Evolutionary conservation across 163 green algal genomes (phyloP).

Genomic region (Chlorella variabilis): DNA sequence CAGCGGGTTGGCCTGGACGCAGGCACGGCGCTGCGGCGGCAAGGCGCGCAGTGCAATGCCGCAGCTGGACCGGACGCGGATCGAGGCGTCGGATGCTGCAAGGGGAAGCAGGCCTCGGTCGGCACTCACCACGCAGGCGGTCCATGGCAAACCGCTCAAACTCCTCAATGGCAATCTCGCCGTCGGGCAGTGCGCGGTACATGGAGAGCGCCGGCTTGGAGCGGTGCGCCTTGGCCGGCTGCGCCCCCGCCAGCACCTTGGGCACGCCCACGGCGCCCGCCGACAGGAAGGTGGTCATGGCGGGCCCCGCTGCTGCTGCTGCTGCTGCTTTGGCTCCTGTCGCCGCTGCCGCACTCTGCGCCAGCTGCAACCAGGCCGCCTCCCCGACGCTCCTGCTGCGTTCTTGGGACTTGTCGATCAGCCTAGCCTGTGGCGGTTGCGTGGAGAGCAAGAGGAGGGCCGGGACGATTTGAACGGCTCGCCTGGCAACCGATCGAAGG

Average conservation of each 20-base stretch:
- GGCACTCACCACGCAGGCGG: constrained; percentile 85
- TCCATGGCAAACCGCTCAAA: constrained; percentile 94
- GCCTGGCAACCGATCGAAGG: too few relatives aligned
- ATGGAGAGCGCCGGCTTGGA: constrained; percentile 46
- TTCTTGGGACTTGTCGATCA: too few relatives aligned
- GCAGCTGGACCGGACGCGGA: too few relatives aligned
- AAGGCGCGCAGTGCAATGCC: too few relatives aligned
- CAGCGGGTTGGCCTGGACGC: too few relatives aligned
- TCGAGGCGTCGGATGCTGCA: not conserved
- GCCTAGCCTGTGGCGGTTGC: too few relatives aligned
- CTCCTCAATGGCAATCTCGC: constrained; percentile 90
- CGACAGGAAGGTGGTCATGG: constrained; percentile 17
- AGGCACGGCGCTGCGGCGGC: too few relatives aligned
- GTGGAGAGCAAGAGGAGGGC: too few relatives aligned
- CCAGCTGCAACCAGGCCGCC: not conserved
- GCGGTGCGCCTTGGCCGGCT: not conserved
- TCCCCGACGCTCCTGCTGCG: too few relatives aligned
- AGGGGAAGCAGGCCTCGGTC: too few relatives aligned
- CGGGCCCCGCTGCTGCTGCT: not conserved
- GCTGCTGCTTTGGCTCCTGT: not conserved
- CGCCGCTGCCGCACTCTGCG: too few relatives aligned
- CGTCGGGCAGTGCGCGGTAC: constrained; percentile 66
- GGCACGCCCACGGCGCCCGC: constrained; percentile 5
- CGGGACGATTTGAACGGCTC: too few relatives aligned
- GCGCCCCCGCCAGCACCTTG: not conserved